Base-by-base conservation (phyloP, 768 basidiomycete genomes). In the Kwoniella dendrophila region DNA sequence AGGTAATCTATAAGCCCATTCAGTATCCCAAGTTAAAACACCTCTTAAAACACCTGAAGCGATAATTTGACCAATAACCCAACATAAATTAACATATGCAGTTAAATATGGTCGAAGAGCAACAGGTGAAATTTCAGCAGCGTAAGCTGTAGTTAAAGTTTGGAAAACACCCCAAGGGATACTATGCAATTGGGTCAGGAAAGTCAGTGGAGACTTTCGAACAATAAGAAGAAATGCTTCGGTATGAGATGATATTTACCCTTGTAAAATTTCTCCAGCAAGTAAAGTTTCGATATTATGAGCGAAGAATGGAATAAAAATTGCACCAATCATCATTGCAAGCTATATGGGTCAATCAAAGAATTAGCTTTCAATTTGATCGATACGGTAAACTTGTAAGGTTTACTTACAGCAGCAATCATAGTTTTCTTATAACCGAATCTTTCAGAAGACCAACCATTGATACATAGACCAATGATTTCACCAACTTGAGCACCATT, bases 141-240 rank as follows among this genome's bases (percentile, higher is more conserved):
- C 80, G 56, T 80, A 81, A 1, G 78, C 66, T 8, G 68, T 71
- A 1, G 76, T 76, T 10, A 79, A 56, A 0, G 78, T 78, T 62
- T 75, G 73, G 62, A 75, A 77, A 18, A 70, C 60, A 50, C 77
- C 76, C 76, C 76, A 79, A 26, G 77, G 78, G 40, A 80, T 70
- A 66, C 79, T 73, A 51, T 59, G 66, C 16, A 44, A n/a, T 36
- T n/a, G n/a, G 22, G 27, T 14, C 56, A 30, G 16, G 43, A 56
- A 33, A 12, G 43, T 60, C 59, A 32, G 54, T n/a, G n/a, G n/a
- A n/a, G n/a, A n/a, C n/a, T n/a, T 30, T 8, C n/a, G 41, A 10
- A 43, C 40, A 47, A 56, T 26, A 54, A 55, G 29, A 36, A 40
- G 53, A 34, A 36, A 44, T 2, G n/a, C 20, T 26, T 5, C 33